Evolutionary conservation across 306 rosid genomes (phyloP).

Genomic region (Prunus salicina): DNA sequence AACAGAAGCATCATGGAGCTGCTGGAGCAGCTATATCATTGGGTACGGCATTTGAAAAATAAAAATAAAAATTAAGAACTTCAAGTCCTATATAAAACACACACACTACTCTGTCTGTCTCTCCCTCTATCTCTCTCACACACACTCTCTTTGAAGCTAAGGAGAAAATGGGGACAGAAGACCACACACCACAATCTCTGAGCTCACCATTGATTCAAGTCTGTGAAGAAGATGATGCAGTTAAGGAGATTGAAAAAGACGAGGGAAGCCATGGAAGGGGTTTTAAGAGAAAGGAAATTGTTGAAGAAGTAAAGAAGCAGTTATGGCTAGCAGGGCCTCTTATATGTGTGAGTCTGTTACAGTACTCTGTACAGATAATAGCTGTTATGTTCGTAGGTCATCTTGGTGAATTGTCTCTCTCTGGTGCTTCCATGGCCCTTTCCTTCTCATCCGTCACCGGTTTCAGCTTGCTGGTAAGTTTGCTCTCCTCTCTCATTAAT

Average conservation of each 20-base stretch:
- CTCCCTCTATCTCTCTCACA: not conserved
- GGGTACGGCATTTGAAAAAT: too few relatives aligned
- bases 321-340: conserved; percentile 84
- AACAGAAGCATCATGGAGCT: too few relatives aligned
- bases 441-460: conserved; percentile 77
- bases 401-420: conserved; percentile 55
- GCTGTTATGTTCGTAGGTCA: conserved; percentile 82
- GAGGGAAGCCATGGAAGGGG: not conserved
- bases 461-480: conserved; percentile 63
- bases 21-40: too few relatives aligned
- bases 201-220: conserved; percentile 40
- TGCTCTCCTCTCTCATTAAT: not conserved
- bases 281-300: conserved; percentile 12
- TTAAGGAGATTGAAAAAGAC: conserved; percentile 5
- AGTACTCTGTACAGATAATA: conserved; percentile 49
- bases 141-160: not conserved
- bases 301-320: conserved; percentile 67
- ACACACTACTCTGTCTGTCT: not conserved
- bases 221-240: conserved; percentile 24
- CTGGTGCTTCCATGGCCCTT: conserved; percentile 74
- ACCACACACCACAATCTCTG: conserved; percentile 13
- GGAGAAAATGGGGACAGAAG: conserved; percentile 40
- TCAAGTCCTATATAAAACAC: not conserved
- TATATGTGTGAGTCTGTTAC: conserved; percentile 43
- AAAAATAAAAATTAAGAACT: not conserved